Base-by-base conservation (phyloP, 192 early-diverging fungal genomes). In the Rhizophagus sp. region DNA sequence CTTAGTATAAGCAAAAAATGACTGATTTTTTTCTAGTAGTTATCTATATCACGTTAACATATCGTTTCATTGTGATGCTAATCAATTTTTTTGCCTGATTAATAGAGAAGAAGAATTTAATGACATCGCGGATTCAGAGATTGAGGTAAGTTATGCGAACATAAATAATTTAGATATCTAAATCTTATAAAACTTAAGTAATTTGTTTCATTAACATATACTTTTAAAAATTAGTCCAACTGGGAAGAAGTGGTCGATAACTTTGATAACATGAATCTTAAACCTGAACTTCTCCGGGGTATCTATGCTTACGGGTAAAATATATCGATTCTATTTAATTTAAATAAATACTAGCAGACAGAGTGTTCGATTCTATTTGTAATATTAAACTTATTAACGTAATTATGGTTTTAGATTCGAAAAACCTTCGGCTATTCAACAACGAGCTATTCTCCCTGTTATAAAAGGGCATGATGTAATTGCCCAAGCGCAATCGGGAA, bases 371-470 rank as follows among this genome's bases (percentile, higher is more conserved):
- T 44, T 44, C 9, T 2, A 47, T 47, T 12, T 47, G 11, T 47
- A 47, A 47, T 12, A 12, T 12, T 47, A 47, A 47, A 47, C 1
- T 47, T 47, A 11, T 44, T 44, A 44, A 44, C 10, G 11, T 44
- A 11, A 44, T 44, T 11, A 36, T 44, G 22, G 41, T 70, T 62
- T 11, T 72, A 94, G 92, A 95, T 87, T 98, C 96, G 98, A 99
- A 83, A 94, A 95, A 82, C 98, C 97, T 8, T 98, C 96, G 3
- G 96, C 98, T 76, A 99, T 99, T 88, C 98, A 99, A 86, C 98
- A 99, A 85, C 92, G 98, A 86, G 97, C 97, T 61, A 99, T 98
- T 77, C 83, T 90, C 80, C 96, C 97, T 39, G 94, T 98, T 73
- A 90, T 90, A 77, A 92, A 88, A 76, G 95, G 94, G 47, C 91